phyloP scores from a whole-genome alignment of 2,329 filamentous ascomycete genomes.

The Verticillium isaacii region DNA sequence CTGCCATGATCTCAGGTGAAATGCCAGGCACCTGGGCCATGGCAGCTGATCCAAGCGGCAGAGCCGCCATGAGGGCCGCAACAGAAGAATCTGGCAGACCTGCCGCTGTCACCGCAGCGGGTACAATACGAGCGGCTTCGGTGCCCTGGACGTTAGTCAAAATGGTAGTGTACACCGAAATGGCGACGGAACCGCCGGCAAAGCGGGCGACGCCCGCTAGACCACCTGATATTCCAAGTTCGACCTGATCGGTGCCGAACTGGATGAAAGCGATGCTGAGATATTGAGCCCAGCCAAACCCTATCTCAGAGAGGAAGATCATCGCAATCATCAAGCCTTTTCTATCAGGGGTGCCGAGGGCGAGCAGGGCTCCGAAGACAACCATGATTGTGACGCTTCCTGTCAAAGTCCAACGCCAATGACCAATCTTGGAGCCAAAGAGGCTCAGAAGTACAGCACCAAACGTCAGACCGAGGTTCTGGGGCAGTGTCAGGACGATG shows the following conservation, averaged over 20 bases:
- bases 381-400: slow-evolving; percentile 40
- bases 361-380: slow-evolving; percentile 38
- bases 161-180: slow-evolving; percentile 35
- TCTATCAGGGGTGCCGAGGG: slow-evolving; percentile 33
- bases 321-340: slow-evolving; percentile 42
- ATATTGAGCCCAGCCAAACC: slow-evolving; percentile 42
- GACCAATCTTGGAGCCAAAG: slow-evolving; percentile 34
- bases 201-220: slow-evolving; percentile 37
- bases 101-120: slow-evolving; percentile 26
- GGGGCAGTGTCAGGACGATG: slow-evolving; percentile 33
- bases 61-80: slow-evolving; percentile 20
- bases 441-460: slow-evolving; percentile 34
- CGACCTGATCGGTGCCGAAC: slow-evolving; percentile 42
- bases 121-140: slow-evolving; percentile 24
- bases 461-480: slow-evolving; percentile 37
- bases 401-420: slow-evolving; percentile 42
- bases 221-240: slow-evolving; percentile 39
- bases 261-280: slow-evolving; percentile 43
- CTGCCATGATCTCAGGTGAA: slow-evolving; percentile 18
- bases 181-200: slow-evolving; percentile 35
- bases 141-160: slow-evolving; percentile 28
- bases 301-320: slow-evolving; percentile 36
- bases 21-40: slow-evolving; percentile 20
- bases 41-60: slow-evolving; percentile 18
- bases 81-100: slow-evolving; percentile 26